These are phyloP conservation scores for Holtermanniella nyarrowii DNA, from an alignment of 768 basidiomycete species.

Conservation along the genomic window DNA sequence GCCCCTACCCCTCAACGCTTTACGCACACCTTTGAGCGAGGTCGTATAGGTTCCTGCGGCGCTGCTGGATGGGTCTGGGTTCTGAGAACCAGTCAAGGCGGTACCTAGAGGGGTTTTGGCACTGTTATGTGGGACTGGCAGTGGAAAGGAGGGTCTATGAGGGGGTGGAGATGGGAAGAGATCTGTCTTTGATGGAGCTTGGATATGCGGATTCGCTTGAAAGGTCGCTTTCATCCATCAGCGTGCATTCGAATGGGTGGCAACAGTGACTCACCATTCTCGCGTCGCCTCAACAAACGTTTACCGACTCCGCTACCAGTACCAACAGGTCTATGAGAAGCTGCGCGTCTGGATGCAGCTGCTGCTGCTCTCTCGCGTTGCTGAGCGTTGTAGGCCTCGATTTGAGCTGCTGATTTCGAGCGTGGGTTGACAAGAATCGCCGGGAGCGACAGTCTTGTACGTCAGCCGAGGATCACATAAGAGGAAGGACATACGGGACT, in stretches of 20 bases:
- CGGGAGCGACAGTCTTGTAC: constrained; percentile 29
- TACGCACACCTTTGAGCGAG: constrained; percentile 33
- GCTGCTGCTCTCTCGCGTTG: constrained; percentile 30
- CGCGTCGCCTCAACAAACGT: constrained; percentile 26
- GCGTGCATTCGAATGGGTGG: neutral
- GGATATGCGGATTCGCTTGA: constrained; percentile 33
- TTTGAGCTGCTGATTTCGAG: constrained; percentile 17
- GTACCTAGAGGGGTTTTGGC: neutral
- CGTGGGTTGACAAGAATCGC: constrained; percentile 36
- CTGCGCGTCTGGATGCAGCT: constrained; percentile 17
- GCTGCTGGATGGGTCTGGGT: constrained; percentile 10
- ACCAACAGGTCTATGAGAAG: neutral
- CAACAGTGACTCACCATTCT: constrained; percentile 32
- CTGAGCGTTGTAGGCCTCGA: constrained; percentile 35
- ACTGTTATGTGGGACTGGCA: neutral
- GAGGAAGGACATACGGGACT: too few species aligned
- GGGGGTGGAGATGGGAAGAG: constrained; percentile 23
- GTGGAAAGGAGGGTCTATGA: constrained; percentile 20
- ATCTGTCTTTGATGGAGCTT: constrained; percentile 22
- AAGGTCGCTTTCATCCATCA: constrained; percentile 18
- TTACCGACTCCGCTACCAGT: constrained; percentile 25
- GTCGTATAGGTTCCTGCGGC: constrained; percentile 32
- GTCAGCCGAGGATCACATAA: too few species aligned
- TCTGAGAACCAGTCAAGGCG: neutral
- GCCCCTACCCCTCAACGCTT: constrained; percentile 26